These are phyloP conservation scores for Auricularia auricula-judae DNA, from an alignment of 768 basidiomycete genomes.

Conservation along the genomic window DNA sequence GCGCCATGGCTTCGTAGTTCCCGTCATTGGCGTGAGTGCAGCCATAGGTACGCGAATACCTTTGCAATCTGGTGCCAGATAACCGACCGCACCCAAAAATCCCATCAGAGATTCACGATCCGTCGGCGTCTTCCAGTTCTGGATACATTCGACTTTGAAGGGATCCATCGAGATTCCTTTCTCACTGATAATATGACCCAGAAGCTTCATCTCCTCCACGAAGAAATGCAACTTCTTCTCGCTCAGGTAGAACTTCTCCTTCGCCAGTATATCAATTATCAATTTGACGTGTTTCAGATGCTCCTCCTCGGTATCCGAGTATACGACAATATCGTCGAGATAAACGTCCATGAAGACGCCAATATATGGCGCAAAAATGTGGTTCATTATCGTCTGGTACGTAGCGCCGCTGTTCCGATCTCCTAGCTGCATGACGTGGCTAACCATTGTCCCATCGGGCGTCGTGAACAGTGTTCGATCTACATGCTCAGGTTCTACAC, in stretches of 20 bases:
- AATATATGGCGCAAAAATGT: conserved; percentile 22
- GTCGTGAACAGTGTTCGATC: conserved; percentile 20
- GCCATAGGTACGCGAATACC: background rate
- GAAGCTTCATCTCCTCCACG: conserved; percentile 11
- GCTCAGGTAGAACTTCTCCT: conserved; percentile 27
- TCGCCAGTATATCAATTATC: conserved; percentile 22
- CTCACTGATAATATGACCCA: conserved; percentile 26
- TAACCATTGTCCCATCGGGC: conserved; percentile 35
- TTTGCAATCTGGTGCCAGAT: background rate
- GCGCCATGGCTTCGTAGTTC: background rate
- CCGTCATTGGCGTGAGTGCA: background rate
- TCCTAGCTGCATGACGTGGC: conserved; percentile 26
- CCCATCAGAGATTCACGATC: conserved; percentile 23
- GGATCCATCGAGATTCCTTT: conserved; percentile 34
- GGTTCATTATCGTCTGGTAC: conserved; percentile 33
- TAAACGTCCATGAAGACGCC: conserved; percentile 20
- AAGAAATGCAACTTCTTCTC: conserved; percentile 25
- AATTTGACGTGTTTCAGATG: conserved; percentile 20
- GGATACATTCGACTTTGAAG: conserved; percentile 28
- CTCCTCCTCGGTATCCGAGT: conserved; percentile 17
- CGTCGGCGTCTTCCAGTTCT: conserved; percentile 21
- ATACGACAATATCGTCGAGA: conserved; percentile 14
- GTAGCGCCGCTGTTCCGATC: conserved; percentile 26
- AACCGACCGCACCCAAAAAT: conserved; percentile 18
- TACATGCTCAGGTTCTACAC: conserved; percentile 10